Conservation (phyloP, 2,329 filamentous ascomycete species). For the Aspergillus pseudonomiae region DNA sequence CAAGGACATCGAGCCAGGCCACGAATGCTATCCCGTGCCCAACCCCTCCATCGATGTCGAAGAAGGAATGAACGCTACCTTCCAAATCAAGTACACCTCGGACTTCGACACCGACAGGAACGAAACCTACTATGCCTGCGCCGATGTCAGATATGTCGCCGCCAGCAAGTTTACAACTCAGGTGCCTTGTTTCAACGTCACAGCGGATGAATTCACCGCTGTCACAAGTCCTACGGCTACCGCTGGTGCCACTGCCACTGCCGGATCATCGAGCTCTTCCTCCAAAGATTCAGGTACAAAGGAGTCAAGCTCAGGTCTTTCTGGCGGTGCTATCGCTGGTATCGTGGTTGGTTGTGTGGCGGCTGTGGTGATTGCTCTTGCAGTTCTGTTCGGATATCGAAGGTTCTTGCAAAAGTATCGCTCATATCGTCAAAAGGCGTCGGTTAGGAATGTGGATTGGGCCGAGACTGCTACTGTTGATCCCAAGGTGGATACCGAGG, state of each 20-base stretch:
- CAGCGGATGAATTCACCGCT: constrained; percentile 35
- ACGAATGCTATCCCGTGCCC: constrained; percentile 49
- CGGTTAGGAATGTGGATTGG: constrained; percentile 18
- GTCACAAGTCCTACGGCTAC: constrained; percentile 6
- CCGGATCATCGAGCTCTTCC: constrained; percentile 21
- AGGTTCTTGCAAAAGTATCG: constrained; percentile 19
- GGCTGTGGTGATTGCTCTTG: constrained; percentile 20
- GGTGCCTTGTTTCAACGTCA: constrained; percentile 53
- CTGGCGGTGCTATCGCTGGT: constrained; percentile 47
- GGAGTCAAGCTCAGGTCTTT: constrained; percentile 32
- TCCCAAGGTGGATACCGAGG: constrained; percentile 1
- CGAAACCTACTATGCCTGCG: constrained; percentile 52
- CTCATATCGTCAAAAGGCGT: constrained; percentile 14
- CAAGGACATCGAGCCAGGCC: constrained; percentile 46
- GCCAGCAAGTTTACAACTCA: constrained; percentile 43
- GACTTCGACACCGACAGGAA: constrained; percentile 46
- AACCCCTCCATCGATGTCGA: constrained; percentile 36
- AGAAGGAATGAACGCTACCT: constrained; percentile 48
- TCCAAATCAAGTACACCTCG: constrained; percentile 49
- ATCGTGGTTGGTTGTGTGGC: constrained; percentile 39
- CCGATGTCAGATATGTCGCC: constrained; percentile 50
- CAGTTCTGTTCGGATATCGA: constrained; percentile 22
- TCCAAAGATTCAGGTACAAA: constrained; percentile 23
- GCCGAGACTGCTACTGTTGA: constrained; percentile 10
- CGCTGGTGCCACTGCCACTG: constrained; percentile 9